Conservation (phyloP, 176 grass and related monocot genomes). For the Canna indica region DNA sequence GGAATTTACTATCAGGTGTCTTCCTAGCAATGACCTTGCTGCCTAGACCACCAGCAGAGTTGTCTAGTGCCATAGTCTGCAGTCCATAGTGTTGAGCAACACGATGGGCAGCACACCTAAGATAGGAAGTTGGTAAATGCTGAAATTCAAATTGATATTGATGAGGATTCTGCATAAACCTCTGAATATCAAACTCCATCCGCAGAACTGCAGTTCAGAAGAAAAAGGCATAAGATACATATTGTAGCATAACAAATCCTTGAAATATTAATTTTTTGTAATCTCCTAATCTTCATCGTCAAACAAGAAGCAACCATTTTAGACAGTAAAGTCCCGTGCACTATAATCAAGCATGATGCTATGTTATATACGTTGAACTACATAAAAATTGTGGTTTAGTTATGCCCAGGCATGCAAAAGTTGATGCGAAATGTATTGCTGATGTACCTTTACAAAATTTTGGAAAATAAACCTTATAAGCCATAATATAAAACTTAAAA, state of each 20-base stretch:
- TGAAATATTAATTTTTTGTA: too few relatives aligned
- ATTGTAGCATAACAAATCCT: neutral
- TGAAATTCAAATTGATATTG: constrained; percentile 92
- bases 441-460: too few relatives aligned
- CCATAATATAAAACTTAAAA: too few relatives aligned
- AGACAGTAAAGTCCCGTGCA: too few relatives aligned
- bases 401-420: too few relatives aligned
- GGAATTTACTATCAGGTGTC: constrained; percentile 74
- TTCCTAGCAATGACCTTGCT: constrained; percentile 87
- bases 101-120: constrained; percentile 96
- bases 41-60: constrained; percentile 43
- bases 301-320: neutral
- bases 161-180: constrained; percentile 78
- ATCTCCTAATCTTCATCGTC: neutral
- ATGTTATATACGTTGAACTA: too few relatives aligned
- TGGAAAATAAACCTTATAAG: too few relatives aligned
- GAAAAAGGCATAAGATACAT: constrained; percentile 3
- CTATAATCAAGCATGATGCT: too few relatives aligned
- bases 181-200: constrained; percentile 92
- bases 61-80: constrained; percentile 70
- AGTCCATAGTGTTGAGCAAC: constrained; percentile 97
- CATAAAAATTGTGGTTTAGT: too few relatives aligned
- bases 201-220: constrained; percentile 58
- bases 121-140: constrained; percentile 78
- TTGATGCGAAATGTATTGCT: too few relatives aligned